Evolutionary conservation across 768 basidiomycete species (phyloP), one percentile per base, ranked within the genome.

Genomic region (Sutorius australiensis): DNA sequence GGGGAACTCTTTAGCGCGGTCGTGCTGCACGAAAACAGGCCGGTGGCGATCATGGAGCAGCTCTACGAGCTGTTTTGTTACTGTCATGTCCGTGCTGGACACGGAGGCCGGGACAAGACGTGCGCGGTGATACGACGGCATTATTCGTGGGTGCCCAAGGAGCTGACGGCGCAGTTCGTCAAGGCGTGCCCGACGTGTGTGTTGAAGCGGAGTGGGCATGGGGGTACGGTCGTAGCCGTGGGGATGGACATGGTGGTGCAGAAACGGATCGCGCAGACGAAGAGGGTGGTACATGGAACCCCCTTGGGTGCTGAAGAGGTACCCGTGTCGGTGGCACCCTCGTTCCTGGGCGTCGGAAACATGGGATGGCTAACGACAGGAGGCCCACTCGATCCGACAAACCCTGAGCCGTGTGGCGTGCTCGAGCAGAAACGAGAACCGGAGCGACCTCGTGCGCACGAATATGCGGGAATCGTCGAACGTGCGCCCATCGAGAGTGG

Each of bases 121-220:
- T 81, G 80, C 51, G 75, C 77, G 3, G 73, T 82, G 51, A 78
- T 92, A 36, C 76, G 86, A 44, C 73, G 80, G 54, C 79, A 80
- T 60, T 93, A 90, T 67, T 84, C 87, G 9, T 92, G 86, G 84
- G 80, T 93, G 27, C 90, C 91, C 14, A 92, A 92, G 70, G 86
- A 89, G 62, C 82, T 93, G 38, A 80, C 91, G 42, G 81, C 86
- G 16, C 80, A 80, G 53, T 93, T 90, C 63, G 83, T 92, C 69
- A 84, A 82, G 67, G 77, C 77, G 24, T 92, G 91, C 62, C 91
- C 89, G 13, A 87, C 87, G 8, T 92, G 91, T 60, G 77, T 68
- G 53, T 72, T 66, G 47, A 76, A 77, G 67, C 67, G 75, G 55
- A 72, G 71, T 48, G 73, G 73, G 40, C 64, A 69, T 19, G 69